Percentiles rank a stretch among this genome's conserved stretches.
These are phyloP conservation scores for Xanthoconium separans DNA, from an alignment of 1,284 basidiomycete species.

Conservation along the genomic window DNA sequence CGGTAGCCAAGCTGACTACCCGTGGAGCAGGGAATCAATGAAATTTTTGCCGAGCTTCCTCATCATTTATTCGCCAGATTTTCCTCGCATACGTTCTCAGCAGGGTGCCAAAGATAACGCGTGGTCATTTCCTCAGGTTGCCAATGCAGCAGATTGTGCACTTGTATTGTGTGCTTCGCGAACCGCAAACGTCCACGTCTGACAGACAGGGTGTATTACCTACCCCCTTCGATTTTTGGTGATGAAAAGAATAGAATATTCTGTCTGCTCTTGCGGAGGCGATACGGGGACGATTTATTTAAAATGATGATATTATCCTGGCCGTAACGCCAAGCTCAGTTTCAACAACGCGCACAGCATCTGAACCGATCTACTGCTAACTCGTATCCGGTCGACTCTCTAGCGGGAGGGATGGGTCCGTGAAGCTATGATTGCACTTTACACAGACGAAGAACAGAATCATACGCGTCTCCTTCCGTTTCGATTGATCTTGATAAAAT, in stretches of 20 bases:
- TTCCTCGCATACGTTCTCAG: background rate
- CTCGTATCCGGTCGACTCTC: slow-evolving; percentile 30
- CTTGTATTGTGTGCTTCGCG: background rate
- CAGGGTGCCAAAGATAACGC: background rate
- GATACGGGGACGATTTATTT: background rate
- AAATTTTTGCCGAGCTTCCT: background rate
- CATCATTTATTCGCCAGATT: background rate
- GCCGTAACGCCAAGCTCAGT: background rate
- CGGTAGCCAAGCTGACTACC: background rate
- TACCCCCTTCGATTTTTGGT: background rate
- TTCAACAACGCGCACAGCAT: slow-evolving; percentile 1
- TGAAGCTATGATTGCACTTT: slow-evolving; percentile 79
- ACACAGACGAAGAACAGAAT: slow-evolving; percentile 91
- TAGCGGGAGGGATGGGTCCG: slow-evolving; percentile 59
- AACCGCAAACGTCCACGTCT: background rate
- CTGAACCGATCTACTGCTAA: slow-evolving; percentile 8
- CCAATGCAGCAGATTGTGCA: background rate
- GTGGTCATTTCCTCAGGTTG: background rate
- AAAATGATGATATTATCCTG: background rate
- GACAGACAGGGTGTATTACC: background rate
- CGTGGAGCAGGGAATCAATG: background rate
- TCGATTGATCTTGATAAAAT: slow-evolving; percentile 93
- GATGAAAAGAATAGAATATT: background rate
- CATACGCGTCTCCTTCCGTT: slow-evolving; percentile 89
- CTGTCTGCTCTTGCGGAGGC: background rate